Percentiles rank a stretch among this genome's conserved stretches.
These are phyloP conservation scores for Gossypium anomalum DNA, from an alignment of 345 rosid species.

Conservation along the genomic window DNA sequence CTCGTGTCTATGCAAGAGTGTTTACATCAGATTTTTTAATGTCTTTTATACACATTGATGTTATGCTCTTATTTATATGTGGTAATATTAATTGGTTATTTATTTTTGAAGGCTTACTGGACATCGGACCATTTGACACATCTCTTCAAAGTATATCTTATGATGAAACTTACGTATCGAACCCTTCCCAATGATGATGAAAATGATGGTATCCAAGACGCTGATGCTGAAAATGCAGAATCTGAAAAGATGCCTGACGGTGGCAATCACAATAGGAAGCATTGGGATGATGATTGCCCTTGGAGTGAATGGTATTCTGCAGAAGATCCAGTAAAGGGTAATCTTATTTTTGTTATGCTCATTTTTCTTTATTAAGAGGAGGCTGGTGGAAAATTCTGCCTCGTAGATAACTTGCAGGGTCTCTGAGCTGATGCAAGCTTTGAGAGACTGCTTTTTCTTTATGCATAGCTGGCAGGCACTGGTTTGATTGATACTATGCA, in stretches of 20 bases:
- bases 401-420: slow-evolving; percentile 1
- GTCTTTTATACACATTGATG: background rate
- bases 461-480: slow-evolving; percentile 1
- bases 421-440: slow-evolving; percentile 12
- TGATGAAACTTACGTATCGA: slow-evolving; percentile 83
- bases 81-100: slow-evolving; percentile 10
- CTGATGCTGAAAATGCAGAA: slow-evolving; percentile 49
- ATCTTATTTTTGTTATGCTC: slow-evolving; percentile 8
- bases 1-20: background rate
- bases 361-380: background rate
- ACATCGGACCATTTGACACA: slow-evolving; percentile 64
- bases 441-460: slow-evolving; percentile 7
- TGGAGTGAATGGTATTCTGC: slow-evolving; percentile 99
- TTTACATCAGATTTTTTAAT: background rate
- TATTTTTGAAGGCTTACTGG: slow-evolving; percentile 66
- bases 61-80: background rate
- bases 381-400: background rate
- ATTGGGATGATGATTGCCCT: slow-evolving; percentile 97
- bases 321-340: slow-evolving; percentile 93
- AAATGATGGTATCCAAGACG: slow-evolving; percentile 43
- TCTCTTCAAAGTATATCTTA: slow-evolving; percentile 62
- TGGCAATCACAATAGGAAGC: slow-evolving; percentile 46
- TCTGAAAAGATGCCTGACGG: slow-evolving; percentile 34
- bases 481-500: slow-evolving; percentile 29
- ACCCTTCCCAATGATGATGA: slow-evolving; percentile 65